Percentiles rank a stretch among this genome's conserved stretches.
Conservation (phyloP, 352 stramenopile genomes). For the Peronospora belbahrii region DNA sequence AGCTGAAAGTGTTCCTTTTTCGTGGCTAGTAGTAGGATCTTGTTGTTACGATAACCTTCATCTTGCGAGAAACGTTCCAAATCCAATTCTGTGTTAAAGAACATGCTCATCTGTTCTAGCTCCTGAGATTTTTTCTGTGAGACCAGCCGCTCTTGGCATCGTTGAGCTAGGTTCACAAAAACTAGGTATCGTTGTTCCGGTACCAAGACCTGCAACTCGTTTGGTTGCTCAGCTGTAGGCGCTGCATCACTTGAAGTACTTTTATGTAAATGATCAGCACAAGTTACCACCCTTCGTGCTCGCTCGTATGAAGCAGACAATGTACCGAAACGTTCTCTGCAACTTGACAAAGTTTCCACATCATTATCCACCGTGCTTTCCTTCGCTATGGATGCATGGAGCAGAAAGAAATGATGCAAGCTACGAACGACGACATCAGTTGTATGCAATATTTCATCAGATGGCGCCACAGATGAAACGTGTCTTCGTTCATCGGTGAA, state of each 20-base stretch:
- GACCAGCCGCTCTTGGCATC: slow-evolving; percentile 38
- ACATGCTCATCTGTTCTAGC: slow-evolving; percentile 50
- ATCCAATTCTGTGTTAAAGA: slow-evolving; percentile 56
- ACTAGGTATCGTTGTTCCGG: slow-evolving; percentile 13
- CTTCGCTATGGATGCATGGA: slow-evolving; percentile 24
- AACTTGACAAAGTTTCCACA: slow-evolving; percentile 2
- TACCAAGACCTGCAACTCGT: background rate
- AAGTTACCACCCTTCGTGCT: slow-evolving; percentile 4
- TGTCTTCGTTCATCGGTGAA: slow-evolving; percentile 2
- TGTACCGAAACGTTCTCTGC: slow-evolving; percentile 17
- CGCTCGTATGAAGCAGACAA: slow-evolving; percentile 25
- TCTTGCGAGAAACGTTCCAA: slow-evolving; percentile 46
- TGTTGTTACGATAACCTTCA: slow-evolving; percentile 36
- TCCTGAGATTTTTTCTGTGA: slow-evolving; percentile 56
- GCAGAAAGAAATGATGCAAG: slow-evolving; percentile 43
- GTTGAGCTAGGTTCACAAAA: slow-evolving; percentile 30
- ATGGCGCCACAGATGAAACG: background rate
- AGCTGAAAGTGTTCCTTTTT: slow-evolving; percentile 40
- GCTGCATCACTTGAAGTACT: background rate
- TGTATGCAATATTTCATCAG: background rate
- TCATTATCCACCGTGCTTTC: slow-evolving; percentile 3
- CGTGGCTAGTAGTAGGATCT: slow-evolving; percentile 44
- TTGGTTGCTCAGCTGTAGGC: background rate
- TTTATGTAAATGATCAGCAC: background rate
- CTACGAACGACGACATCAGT: slow-evolving; percentile 21